A percentile compares a stretch with the other conserved stretches of the same genome.
These are phyloP conservation scores for Komagataea norvegica DNA, from an alignment of 1,139 yeast genomes.

Conservation along the genomic window DNA sequence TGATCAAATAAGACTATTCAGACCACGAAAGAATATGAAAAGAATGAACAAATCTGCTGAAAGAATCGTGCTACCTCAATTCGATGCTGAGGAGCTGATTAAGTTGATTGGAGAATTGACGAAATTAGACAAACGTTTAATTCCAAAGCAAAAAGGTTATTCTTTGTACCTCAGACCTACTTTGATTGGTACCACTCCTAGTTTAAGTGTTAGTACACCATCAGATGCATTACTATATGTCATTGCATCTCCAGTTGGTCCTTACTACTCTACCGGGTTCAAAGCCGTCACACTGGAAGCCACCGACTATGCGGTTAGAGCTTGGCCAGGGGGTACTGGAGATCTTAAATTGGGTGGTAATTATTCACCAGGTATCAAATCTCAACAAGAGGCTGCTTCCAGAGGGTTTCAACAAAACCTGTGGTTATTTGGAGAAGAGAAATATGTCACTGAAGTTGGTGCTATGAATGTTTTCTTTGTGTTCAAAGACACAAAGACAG, in stretches of 20 bases:
- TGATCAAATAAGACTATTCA: constrained; percentile 72
- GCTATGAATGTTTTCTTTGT: constrained; percentile 94
- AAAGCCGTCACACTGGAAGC: constrained; percentile 93
- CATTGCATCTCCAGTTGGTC: constrained; percentile 94
- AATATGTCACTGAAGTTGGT: constrained; percentile 90
- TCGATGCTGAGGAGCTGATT: constrained; percentile 72
- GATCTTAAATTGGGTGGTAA: constrained; percentile 95
- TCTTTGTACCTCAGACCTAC: constrained; percentile 93
- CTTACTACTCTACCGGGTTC: constrained; percentile 84
- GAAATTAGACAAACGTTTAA: constrained; percentile 64
- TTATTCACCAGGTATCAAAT: constrained; percentile 91
- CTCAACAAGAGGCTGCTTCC: constrained; percentile 81
- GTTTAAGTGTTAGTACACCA: constrained; percentile 81
- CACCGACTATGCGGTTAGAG: constrained; percentile 90
- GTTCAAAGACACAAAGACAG: constrained; percentile 60
- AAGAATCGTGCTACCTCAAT: constrained; percentile 81
- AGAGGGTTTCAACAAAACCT: constrained; percentile 92
- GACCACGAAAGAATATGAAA: constrained; percentile 87
- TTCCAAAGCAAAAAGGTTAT: constrained; percentile 83
- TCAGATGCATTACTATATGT: constrained; percentile 75
- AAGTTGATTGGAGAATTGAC: constrained; percentile 73
- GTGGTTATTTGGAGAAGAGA: constrained; percentile 93
- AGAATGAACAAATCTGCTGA: constrained; percentile 87
- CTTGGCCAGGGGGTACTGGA: constrained; percentile 99
- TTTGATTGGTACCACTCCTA: constrained; percentile 83